phyloP scores from a whole-genome alignment of 129 eudicot genomes.

The Lactuca sativa region DNA sequence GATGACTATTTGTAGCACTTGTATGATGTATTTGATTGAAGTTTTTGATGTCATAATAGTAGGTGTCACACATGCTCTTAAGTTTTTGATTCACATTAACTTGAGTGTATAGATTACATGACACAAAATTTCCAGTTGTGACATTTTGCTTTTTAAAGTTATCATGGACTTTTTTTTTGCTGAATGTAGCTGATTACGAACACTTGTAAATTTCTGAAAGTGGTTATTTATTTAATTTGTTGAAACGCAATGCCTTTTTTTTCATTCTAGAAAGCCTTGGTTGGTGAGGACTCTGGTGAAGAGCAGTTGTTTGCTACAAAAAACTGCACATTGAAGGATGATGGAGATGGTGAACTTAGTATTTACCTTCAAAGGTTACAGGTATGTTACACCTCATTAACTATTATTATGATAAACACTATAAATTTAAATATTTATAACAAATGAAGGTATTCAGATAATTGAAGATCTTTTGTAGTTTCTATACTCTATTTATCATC shows the following conservation, averaged over 20 bases:
- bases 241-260: conserved; percentile 13
- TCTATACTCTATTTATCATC: no score
- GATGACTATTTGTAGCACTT: no score
- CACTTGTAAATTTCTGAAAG: conserved; percentile 9
- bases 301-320: conserved; percentile 79
- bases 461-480: no score
- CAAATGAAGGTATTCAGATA: no score
- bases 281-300: conserved; percentile 87
- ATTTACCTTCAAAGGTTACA: conserved; percentile 64
- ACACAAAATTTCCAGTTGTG: no score
- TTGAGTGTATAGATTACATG: no score
- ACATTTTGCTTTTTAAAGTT: not conserved
- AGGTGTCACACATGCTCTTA: no score
- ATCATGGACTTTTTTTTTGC: not conserved
- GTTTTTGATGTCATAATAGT: no score
- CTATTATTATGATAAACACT: no score
- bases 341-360: conserved; percentile 51
- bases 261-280: conserved; percentile 75
- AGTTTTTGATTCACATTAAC: no score
- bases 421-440: no score
- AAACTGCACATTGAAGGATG: conserved; percentile 46
- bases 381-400: conserved; percentile 37
- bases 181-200: conserved; percentile 12
- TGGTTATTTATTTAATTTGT: conserved; percentile 1
- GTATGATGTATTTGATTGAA: no score